Conservation (phyloP, 2,329 filamentous ascomycete genomes). For the Ophiognomonia clavigignenti-juglandacearum region DNA sequence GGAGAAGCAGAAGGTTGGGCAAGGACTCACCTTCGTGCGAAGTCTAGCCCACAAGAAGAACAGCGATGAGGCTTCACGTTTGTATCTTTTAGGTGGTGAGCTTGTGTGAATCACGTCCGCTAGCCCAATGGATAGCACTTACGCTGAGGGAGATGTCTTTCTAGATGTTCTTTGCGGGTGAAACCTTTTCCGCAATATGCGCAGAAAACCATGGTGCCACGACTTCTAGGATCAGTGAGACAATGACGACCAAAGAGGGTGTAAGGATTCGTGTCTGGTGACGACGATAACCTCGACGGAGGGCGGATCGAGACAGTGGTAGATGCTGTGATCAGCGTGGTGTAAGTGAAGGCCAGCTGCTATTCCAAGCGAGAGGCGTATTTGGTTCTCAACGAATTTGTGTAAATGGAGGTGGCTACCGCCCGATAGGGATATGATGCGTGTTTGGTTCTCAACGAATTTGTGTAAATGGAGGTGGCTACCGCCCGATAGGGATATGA, state of each 20-base stretch:
- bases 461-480: too few relatives aligned
- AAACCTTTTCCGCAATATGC: constrained; percentile 51
- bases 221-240: constrained; percentile 12
- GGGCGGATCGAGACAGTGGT: constrained; percentile 11
- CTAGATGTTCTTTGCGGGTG: constrained; percentile 52
- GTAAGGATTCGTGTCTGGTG: constrained; percentile 1
- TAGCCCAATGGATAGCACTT: constrained; percentile 22
- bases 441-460: too few relatives aligned
- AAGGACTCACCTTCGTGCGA: constrained; percentile 40
- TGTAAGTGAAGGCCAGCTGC: constrained; percentile 6
- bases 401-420: too few relatives aligned
- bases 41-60: constrained; percentile 42
- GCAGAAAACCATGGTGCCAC: constrained; percentile 39
- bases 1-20: background rate
- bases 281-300: background rate
- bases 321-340: constrained; percentile 14
- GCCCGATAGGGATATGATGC: too few relatives aligned
- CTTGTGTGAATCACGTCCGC: background rate
- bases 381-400: too few relatives aligned
- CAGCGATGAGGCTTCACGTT: constrained; percentile 51
- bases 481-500: too few relatives aligned
- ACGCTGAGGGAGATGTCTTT: constrained; percentile 50
- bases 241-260: constrained; percentile 5
- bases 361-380: background rate
- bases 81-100: constrained; percentile 37